Base-by-base conservation (phyloP, 2,329 filamentous ascomycete genomes). In the Monilinia fructicola region DNA sequence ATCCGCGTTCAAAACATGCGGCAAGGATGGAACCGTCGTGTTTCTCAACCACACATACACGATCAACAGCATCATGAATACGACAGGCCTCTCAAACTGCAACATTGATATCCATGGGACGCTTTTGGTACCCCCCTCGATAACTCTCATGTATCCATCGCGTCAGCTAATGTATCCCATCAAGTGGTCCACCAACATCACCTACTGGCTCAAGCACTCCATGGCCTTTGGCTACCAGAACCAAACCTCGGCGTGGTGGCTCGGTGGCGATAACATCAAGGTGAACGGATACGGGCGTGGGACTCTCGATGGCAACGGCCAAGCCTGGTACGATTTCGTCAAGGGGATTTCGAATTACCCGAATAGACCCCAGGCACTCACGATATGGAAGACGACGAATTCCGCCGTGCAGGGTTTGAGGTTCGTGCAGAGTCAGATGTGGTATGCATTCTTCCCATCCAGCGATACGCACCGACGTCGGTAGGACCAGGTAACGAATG, bases 371-470 rank as follows among this genome's bases (percentile, higher is more conserved):
- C 82, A 84, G 54, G 78, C 79, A 10, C 81, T 87, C 70, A 85
- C 82, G 35, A 54, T 63, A 44, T 79, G 87, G 71, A 80, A 76
- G 38, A 76, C 78, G 4, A 77, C 83, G 4, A 81, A 86, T 71
- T 81, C 81, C 0, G 72, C 81, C 4, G 76, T 87, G 9, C 75
- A 77, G 44, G 79, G 82, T 2, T 67, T 87, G 21, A 77, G 78
- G 2, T 86, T 85, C 68, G 75, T 87, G 6, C 81, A 84, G 67
- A 83, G 81, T 68, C 85, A 87, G 75, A 87, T 87, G 85, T 87
- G 85, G 81, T 63, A 63, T 63, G 38, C 40, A 21, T n/a, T 55
- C 31, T 44, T 31, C 18, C 16, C 5, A 18, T 18, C 6, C 26
- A 23, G 1, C 50, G 14, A n/a, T 16, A 7, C 40, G 5, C 5